These are phyloP conservation scores for Murraya paniculata DNA, from an alignment of 345 rosid genomes.

Conservation along the genomic window DNA sequence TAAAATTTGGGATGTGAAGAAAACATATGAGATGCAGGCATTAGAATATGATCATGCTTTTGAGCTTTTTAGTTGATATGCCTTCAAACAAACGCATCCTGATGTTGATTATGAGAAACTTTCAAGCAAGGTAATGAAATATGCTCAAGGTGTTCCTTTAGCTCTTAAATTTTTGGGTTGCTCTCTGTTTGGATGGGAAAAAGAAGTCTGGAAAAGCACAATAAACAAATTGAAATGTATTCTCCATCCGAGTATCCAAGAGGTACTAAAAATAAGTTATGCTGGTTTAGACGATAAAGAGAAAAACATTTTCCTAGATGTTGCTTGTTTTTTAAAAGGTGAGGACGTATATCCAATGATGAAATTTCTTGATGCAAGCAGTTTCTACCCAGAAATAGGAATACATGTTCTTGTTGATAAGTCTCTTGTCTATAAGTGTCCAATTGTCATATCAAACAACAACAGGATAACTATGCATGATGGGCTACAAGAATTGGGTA, in stretches of 20 bases:
- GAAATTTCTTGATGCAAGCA: not conserved
- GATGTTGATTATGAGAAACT: not conserved
- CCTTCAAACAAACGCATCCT: not conserved
- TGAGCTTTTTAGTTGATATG: not conserved
- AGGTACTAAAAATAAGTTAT: conserved; percentile 4
- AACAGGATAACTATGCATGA: conserved; percentile 7
- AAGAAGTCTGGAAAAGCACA: conserved; percentile 1
- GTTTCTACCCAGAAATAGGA: not conserved
- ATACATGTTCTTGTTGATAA: not conserved
- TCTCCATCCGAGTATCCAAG: not conserved
- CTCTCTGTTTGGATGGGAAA: not conserved
- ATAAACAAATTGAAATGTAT: not conserved
- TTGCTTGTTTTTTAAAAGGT: conserved; percentile 21
- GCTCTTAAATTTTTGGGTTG: conserved; percentile 10
- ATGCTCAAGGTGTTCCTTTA: conserved; percentile 13
- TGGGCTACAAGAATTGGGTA: conserved; percentile 9
- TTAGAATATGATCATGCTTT: not conserved
- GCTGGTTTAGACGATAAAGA: conserved; percentile 1
- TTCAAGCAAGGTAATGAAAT: not conserved
- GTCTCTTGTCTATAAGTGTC: no score
- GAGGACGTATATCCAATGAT: not conserved
- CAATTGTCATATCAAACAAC: not conserved
- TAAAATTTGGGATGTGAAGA: not conserved
- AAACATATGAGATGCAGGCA: not conserved
- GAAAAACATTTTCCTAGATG: conserved; percentile 9